Base-by-base conservation (phyloP, 2,329 filamentous ascomycete species). In the Drechslerella dactyloides region DNA sequence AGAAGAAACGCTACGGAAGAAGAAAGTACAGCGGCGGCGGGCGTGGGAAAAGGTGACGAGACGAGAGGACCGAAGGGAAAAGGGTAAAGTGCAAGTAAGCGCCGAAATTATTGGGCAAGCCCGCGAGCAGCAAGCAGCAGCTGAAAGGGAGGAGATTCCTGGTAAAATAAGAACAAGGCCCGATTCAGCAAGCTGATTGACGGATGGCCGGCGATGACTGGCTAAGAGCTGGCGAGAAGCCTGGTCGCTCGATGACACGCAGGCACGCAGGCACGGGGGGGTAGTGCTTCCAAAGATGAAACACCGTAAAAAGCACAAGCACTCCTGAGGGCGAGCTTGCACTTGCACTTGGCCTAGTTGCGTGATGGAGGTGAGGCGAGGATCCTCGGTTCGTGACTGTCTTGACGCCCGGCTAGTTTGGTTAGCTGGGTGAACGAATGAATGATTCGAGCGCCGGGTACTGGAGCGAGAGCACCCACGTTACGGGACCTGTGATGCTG, bases 151-250 rank as follows among this genome's bases (percentile, higher is more conserved):
- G 68, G 48, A 42, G 68, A 61, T 63, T 65, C 68, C 68, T 72
- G 60, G 68, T 57, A 59, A 64, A 35, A 53, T 30, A 35, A 53
- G 50, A 53, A 53, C 44, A 46, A 70, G 33, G 50, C 68, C 68
- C 68, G 56, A 72, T 72, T 61, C 53, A 72, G 68, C 55, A 72
- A 72, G 68, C 68, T 72, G 68, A 72, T 72, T 72, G 68, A 72
- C 59, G 30, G 56, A 61, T 40, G 8, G 27, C 27, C 27, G 3
- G 27, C 27, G 27, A 33, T 59, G 56, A 48, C 44, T 48, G 59
- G 60, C 50, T 60, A 55, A 65, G 59, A 65, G 68, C 40, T 23
- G 17, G 42, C 58, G 54, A 61, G 59, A 40, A 53, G 65, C 59
- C 65, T 55, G 58, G 62, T 62, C 65, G 65, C 65, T 63, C 65